Percentiles rank a stretch among this genome's conserved stretches.
Conservation (phyloP, 1,284 basidiomycete species). For the Porogramme epimiltina region DNA sequence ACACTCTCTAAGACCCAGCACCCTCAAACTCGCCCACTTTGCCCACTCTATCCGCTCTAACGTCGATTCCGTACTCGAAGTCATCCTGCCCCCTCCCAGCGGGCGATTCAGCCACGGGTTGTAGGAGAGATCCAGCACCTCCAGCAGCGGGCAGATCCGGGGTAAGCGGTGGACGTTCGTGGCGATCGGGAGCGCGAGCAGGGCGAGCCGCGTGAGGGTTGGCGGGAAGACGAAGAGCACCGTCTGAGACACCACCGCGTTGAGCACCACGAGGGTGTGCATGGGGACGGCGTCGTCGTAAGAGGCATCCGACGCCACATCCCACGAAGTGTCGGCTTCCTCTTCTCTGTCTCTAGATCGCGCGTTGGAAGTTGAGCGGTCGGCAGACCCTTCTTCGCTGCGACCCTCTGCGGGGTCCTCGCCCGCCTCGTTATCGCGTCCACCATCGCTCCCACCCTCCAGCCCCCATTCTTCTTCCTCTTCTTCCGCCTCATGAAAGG, state of each 20-base stretch:
- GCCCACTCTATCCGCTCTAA: conserved; percentile 58
- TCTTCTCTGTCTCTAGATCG: neutral
- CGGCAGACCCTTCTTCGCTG: neutral
- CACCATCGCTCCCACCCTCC: neutral
- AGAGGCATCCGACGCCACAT: conserved; percentile 17
- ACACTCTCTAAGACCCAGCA: conserved; percentile 58
- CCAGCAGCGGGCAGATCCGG: conserved; percentile 60
- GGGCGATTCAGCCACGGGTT: conserved; percentile 55
- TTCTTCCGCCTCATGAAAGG: conserved; percentile 30
- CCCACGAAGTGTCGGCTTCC: conserved; percentile 25
- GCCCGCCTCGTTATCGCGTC: neutral
- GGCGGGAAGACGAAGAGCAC: conserved; percentile 54
- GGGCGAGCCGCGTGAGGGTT: conserved; percentile 57
- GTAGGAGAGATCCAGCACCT: conserved; percentile 65
- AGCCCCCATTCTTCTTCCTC: conserved; percentile 7
- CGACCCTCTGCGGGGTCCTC: too few species aligned
- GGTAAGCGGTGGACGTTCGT: conserved; percentile 59
- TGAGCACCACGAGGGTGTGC: conserved; percentile 35
- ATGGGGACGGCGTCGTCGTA: conserved; percentile 23
- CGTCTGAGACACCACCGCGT: conserved; percentile 34
- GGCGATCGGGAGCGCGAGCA: conserved; percentile 46
- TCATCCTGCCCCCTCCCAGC: conserved; percentile 28
- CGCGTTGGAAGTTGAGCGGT: too few species aligned
- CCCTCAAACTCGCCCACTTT: conserved; percentile 49
- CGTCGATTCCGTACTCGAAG: conserved; percentile 25